Conservation (phyloP, 371 early-diverging fungal species). For the Rhizopus microsporus region DNA sequence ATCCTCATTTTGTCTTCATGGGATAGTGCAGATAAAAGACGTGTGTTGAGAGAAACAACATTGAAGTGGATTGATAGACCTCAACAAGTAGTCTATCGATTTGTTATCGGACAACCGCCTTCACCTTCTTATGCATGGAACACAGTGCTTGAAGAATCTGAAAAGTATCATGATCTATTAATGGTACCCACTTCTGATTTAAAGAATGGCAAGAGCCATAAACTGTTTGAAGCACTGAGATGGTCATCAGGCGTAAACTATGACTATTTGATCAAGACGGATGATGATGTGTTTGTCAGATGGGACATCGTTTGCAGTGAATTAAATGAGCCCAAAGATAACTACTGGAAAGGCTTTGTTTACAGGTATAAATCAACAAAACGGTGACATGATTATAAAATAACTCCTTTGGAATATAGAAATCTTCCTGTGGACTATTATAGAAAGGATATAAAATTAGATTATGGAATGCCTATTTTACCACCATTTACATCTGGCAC, state of each 20-base stretch:
- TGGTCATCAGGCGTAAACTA: constrained; percentile 46
- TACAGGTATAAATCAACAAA: constrained; percentile 15
- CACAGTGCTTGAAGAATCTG: constrained; percentile 48
- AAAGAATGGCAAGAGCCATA: constrained; percentile 51
- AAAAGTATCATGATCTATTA: constrained; percentile 50
- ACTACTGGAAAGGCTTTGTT: constrained; percentile 60
- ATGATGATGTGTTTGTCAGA: constrained; percentile 67
- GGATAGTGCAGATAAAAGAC: constrained; percentile 47
- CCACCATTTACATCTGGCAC: constrained; percentile 60
- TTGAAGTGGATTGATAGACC: constrained; percentile 31
- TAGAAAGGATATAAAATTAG: constrained; percentile 18
- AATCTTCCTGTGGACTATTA: constrained; percentile 42
- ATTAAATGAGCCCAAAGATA: constrained; percentile 29
- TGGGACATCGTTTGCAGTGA: constrained; percentile 54
- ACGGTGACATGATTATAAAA: neutral
- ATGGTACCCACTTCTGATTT: constrained; percentile 60
- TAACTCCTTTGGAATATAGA: constrained; percentile 21
- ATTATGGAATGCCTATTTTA: constrained; percentile 56
- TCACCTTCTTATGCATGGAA: constrained; percentile 43
- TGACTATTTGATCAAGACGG: constrained; percentile 61
- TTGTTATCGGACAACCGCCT: constrained; percentile 60
- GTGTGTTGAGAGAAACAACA: constrained; percentile 46
- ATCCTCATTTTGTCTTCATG: constrained; percentile 61
- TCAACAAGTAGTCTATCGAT: constrained; percentile 47
- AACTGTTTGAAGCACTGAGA: constrained; percentile 54